phyloP scores from a whole-genome alignment of 139 green algal genomes.

The Chlamydomonas sp. region DNA sequence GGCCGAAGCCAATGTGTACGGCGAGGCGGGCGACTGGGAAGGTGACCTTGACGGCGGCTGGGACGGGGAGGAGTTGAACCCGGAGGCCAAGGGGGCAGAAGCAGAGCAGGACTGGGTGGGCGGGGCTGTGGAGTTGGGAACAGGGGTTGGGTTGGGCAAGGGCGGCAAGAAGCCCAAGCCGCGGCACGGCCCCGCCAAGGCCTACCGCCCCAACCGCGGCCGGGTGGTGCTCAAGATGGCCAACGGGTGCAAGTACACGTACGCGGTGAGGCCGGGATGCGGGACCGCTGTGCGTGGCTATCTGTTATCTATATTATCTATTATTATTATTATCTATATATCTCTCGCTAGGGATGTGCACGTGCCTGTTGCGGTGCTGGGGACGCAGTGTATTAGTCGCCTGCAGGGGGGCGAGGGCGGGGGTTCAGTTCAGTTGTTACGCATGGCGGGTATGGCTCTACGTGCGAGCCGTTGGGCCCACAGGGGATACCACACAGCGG shows the following conservation, averaged over 20 bases:
- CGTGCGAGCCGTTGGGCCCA: no score
- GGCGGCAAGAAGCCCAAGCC: background rate
- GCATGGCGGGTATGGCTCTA: no score
- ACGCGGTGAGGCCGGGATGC: background rate
- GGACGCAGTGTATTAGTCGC: no score
- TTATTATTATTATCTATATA: background rate
- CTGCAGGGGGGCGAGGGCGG: no score
- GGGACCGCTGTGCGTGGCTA: background rate
- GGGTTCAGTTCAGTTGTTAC: no score
- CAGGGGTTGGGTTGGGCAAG: background rate
- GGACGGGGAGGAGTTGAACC: no score
- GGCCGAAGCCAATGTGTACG: no score
- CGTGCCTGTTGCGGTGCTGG: no score
- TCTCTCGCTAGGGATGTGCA: background rate
- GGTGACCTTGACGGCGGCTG: no score
- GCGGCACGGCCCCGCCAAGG: constrained; percentile 3
- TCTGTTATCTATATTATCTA: background rate
- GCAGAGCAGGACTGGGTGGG: background rate
- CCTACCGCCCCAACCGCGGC: constrained; percentile 3
- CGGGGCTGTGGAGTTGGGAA: background rate
- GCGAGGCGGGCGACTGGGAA: no score
- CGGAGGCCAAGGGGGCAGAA: background rate
- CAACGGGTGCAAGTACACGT: constrained; percentile 38
- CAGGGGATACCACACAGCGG: no score
- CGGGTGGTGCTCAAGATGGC: constrained; percentile 23